Evolutionary conservation across 2,329 filamentous ascomycete species (phyloP), one percentile per base, ranked within the genome.

Genomic region (Sporothrix curviconia): DNA sequence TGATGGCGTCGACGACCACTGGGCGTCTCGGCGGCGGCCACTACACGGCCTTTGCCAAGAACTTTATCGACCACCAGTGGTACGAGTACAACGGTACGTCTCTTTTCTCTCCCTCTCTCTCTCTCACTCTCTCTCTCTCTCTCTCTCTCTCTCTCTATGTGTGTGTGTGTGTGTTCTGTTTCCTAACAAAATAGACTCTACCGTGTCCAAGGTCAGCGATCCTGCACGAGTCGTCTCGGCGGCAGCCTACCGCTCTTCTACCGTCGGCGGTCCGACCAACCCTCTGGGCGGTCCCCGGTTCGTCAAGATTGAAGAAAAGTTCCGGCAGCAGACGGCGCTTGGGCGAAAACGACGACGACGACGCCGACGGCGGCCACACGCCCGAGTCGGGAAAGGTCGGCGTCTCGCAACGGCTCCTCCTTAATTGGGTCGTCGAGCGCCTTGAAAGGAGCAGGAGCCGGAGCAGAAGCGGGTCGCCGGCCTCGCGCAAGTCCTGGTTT

Each of bases 1-100:
- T 99, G 32, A 94, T 99, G 94, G 87, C 14, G 91, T 99, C 1
- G 94, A 99, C 71, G 92, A 96, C 68, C 94, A 99, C 71, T 96
- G 88, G 69, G 94, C 90, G 91, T 30, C 81, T 99, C 37, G 91
- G 91, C 59, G 94, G 94, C 42, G 94, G 94, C 1, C 94, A 99
- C 71, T 99, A 99, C 74, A 97, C 92, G 19, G 94, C 94, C 28
- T 92, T 86, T 70, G 92, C 91, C 39, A 92, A 90, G 75, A 97
- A 96, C 70, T 96, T 96, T 71, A 78, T 89, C 60, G 90, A 95
- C 66, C 82, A 82, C 58, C 79, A 88, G 70, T 99, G 94, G 94
- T 96, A 96, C 70, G 89, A 95, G 64, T 97, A 95, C 71, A 97
- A 99, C 70, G 92, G 92, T 94, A 78, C 72, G 85, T 7, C 28